These are phyloP conservation scores for Royoungia palumana DNA, from an alignment of 768 basidiomycete species.

Conservation along the genomic window DNA sequence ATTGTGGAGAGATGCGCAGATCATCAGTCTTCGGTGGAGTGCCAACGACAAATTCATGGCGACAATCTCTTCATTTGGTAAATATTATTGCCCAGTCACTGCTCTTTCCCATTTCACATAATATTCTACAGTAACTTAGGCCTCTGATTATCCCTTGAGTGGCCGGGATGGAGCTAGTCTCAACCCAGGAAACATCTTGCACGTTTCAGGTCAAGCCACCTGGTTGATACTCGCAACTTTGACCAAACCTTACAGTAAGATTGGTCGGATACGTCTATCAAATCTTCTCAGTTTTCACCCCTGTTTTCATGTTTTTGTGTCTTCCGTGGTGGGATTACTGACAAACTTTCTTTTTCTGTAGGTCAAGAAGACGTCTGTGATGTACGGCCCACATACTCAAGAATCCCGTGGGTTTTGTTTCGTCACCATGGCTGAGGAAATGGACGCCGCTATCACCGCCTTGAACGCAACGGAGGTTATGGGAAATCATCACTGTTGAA, in stretches of 20 bases:
- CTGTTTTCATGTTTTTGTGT: background rate
- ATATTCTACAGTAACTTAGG: background rate
- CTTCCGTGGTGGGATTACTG: constrained; percentile 1
- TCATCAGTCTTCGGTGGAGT: no score
- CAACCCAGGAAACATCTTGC: constrained; percentile 67
- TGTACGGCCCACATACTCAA: constrained; percentile 69
- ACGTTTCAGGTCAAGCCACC: constrained; percentile 55
- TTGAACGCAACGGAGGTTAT: constrained; percentile 80
- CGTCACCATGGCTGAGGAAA: constrained; percentile 89
- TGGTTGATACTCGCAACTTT: constrained; percentile 79
- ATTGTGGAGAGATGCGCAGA: no score
- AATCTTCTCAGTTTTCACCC: no score
- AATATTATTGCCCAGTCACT: no score
- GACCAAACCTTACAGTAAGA: constrained; percentile 87
- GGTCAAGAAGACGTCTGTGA: constrained; percentile 66
- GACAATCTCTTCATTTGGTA: no score
- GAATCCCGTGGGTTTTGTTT: constrained; percentile 84
- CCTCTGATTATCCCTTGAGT: background rate
- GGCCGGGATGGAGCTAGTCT: constrained; percentile 34
- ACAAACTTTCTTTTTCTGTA: constrained; percentile 9
- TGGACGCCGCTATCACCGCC: constrained; percentile 84
- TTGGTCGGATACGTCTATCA: no score
- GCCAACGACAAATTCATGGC: no score
- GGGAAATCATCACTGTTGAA: constrained; percentile 87
- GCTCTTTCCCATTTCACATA: background rate